Base-by-base conservation (phyloP, 164 flowering plant genomes). In the Warburgia ugandensis region DNA sequence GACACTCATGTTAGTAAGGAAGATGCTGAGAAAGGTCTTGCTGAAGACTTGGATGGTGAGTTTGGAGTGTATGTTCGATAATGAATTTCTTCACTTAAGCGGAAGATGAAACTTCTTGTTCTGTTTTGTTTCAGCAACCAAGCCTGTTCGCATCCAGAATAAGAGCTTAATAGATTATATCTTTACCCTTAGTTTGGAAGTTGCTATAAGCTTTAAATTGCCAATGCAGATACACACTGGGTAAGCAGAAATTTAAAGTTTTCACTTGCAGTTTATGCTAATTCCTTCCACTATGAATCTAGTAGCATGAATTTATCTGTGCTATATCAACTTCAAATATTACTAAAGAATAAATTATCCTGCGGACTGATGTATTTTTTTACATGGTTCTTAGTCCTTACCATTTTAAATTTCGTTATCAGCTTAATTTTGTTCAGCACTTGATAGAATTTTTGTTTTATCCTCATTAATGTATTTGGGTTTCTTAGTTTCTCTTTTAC, bases 191-290 rank as follows among this genome's bases (percentile, higher is more conserved):
- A 77, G 94, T 70, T 65, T 92, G 86, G 89, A 85, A 67, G 69
- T 80, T 43, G 91, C 99, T 54, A 38, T 56, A 59, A 20, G n/a
- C 32, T 77, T 65, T 59, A 74, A 79, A 66, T 69, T 83, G 71
- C 99, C 99, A 30, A 51, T 92, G 71, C 99, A 92, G 66, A 75
- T 92, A 55, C 99, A 92, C 66, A 83, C 96, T 40, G 99, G 96
- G 99, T 92, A 82, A 70, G 6, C 5, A 5, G 14, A 40, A 32
- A 8, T 52, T 29, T 50, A 12, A 10, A 25, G 3, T 25, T 46
- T 48, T 48, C 58, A 31, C 8, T 45, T 43, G 29, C 25, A 50
- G 12, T 4, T 25, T n/a, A n/a, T n/a, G n/a, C n/a, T n/a, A n/a
- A n/a, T n/a, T n/a, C n/a, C n/a, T n/a, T n/a, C n/a, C n/a, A n/a